Evolutionary conservation across 768 basidiomycete genomes (phyloP), one percentile per base, ranked within the genome.

Genomic region (Rubroboletus satanas): DNA sequence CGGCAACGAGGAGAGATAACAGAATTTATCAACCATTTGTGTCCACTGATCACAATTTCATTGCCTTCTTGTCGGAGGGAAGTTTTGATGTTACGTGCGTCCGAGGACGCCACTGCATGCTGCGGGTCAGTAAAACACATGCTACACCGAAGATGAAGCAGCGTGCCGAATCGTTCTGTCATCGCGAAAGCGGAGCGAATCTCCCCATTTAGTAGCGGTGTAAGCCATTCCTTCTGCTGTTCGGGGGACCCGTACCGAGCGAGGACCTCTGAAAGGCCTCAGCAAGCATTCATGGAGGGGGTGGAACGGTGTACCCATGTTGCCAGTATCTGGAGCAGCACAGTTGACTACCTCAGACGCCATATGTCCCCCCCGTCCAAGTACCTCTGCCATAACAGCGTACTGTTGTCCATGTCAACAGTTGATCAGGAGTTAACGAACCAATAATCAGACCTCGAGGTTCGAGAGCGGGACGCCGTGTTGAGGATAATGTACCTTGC

Each of bases 251-350:
- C 97, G 70, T 95, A 99, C 53, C 89, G 83, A 33, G 97, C 97
- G 55, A 99, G 78, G 21, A 99, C 93, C 91, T 99, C 95, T 95
- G 75, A 52, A 52, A 28, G 37, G 37, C 21, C 17, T 55, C 39
- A 61, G 51, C 36, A 32, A 55, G 12, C 33, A 18, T 23, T 33
- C 28, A 21, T 17, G 18, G 6, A 48, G 29, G 8, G 23, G 29
- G 2, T 10, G 11, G 18, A 49, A 61, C 7, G 8, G 32, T 15
- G 47, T 61, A 91, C 93, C 93, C 94, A 98, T 98, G 71, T 98
- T 98, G 2, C 95, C 96, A 15, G 96, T 98, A 72, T 98, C 96
- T 31, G 96, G 96, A 14, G 95, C 94, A 26, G 94, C 85, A 73
- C 94, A 98, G 66, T 99, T 99, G 52, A 90, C 85, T 12, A 81